phyloP scores from a whole-genome alignment of 345 rosid species.

The Populus simonii region DNA sequence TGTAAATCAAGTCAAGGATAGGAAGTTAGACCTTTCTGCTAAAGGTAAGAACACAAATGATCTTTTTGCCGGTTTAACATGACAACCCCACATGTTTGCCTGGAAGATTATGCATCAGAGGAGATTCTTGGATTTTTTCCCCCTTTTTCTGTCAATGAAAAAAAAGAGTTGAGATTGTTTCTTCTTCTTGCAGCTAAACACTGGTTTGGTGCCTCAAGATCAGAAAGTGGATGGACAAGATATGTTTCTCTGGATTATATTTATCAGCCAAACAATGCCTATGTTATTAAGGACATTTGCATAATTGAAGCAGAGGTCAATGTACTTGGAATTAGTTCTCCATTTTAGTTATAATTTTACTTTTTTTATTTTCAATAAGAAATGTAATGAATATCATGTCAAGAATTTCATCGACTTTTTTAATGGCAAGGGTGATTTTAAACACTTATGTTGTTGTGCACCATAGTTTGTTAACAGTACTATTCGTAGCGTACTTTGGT shows the following conservation, averaged over 20 bases:
- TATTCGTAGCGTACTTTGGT: too few species aligned
- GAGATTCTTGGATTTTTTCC: too few species aligned
- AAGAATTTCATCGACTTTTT: too few species aligned
- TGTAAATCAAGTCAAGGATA: not conserved
- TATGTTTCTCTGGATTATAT: slow-evolving; percentile 26
- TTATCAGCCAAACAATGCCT: slow-evolving; percentile 8
- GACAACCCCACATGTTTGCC: too few species aligned
- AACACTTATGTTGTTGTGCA: too few species aligned
- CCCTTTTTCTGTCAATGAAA: too few species aligned
- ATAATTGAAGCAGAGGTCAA: slow-evolving; percentile 39
- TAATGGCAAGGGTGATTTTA: too few species aligned
- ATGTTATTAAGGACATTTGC: slow-evolving; percentile 28
- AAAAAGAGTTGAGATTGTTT: not conserved
- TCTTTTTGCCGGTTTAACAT: not conserved
- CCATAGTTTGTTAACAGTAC: too few species aligned
- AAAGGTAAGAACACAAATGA: not conserved
- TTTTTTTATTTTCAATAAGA: not conserved
- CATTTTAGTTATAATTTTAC: slow-evolving; percentile 2
- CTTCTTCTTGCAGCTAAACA: slow-evolving; percentile 23
- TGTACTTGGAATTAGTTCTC: slow-evolving; percentile 24
- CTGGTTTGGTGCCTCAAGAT: slow-evolving; percentile 34
- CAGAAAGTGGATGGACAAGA: slow-evolving; percentile 28
- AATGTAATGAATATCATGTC: too few species aligned
- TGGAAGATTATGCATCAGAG: too few species aligned
- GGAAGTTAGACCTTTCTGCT: not conserved